Conservation (phyloP, 2,329 filamentous ascomycete species). For the Fusarium sp. region DNA sequence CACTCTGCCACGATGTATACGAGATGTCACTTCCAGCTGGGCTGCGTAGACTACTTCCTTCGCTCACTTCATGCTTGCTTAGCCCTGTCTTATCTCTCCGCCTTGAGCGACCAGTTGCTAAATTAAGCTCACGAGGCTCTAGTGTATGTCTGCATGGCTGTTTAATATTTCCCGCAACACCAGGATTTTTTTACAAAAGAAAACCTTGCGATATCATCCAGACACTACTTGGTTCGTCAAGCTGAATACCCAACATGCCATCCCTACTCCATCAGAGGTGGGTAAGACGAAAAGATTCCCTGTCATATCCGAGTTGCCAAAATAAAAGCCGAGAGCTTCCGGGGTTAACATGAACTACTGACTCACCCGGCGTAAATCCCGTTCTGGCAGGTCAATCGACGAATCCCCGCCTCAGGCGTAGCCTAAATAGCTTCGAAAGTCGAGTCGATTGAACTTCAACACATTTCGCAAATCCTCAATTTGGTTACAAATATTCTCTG, state of each 20-base stretch:
- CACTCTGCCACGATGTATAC: not conserved
- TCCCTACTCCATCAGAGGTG: not conserved
- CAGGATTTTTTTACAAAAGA: not conserved
- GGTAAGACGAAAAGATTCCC: not conserved
- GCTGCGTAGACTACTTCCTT: conserved; percentile 1
- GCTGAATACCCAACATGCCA: not conserved
- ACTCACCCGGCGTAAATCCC: conserved; percentile 36
- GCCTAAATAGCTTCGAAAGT: not conserved
- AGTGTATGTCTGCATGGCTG: not conserved
- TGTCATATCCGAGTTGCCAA: not conserved
- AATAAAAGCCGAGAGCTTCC: not conserved
- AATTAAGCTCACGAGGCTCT: not conserved
- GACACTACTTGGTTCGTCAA: not conserved
- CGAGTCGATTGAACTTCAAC: not conserved
- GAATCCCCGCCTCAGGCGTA: not conserved
- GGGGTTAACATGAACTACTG: conserved; percentile 18
- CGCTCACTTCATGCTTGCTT: not conserved
- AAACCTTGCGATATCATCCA: not conserved
- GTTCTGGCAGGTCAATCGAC: conserved; percentile 19
- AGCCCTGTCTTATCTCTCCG: not conserved
- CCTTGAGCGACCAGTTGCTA: not conserved
- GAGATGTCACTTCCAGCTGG: not conserved
- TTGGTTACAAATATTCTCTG: not conserved
- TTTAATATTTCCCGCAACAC: not conserved
- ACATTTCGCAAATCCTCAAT: not conserved